Evolutionary conservation across 805 yeast genomes (phyloP), one percentile per base, ranked within the genome.

Genomic region (Metschnikowia aberdeeniae): DNA sequence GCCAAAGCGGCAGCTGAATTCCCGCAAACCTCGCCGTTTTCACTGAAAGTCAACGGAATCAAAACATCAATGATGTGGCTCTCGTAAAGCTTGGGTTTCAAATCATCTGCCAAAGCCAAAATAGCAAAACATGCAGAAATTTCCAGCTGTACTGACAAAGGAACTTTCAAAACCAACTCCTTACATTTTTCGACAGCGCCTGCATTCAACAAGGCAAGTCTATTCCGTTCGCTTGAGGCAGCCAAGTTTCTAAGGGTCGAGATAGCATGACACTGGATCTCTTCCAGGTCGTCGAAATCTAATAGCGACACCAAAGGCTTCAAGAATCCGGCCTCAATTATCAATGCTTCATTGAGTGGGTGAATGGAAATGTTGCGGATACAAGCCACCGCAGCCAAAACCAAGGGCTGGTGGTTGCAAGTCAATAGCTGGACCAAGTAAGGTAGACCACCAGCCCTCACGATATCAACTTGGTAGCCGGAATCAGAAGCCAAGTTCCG

Each of bases 1-100:
- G 99, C 99, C 54, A 93, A 76, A 1, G 99, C 98, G 31, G 99
- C 99, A 12, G 98, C 99, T 2, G 96, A 86, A 66, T 93, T 93
- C 46, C 99, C 99, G 64, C 96, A 93, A 13, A 93, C 97, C 67
- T 95, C 99, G 47, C 89, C 86, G 62, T 89, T 89, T 45, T 78
- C 78, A 35, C 95, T 86, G 56, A 80, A 81, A 2, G 98, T 93
- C 63, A 93, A 77, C 30, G 99, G 99, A 47, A 93, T 83, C 52
- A 93, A 76, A 31, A 89, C 97, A 56, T 86, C 89, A 50, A 89
- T 78, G 36, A 93, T 82, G 43, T 90, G 92, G 55, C 89, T 76
- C 49, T 87, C 86, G 55, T 93, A 78, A 57, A 93, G 74, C 58
- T 85, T 85, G 42, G 84, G 78, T 68, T 92, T 93, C 55, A 95